A percentile compares a stretch with the other conserved stretches of the same genome.
Conservation (phyloP, 1,139 yeast genomes). For the Meyerozyma athensensis region DNA sequence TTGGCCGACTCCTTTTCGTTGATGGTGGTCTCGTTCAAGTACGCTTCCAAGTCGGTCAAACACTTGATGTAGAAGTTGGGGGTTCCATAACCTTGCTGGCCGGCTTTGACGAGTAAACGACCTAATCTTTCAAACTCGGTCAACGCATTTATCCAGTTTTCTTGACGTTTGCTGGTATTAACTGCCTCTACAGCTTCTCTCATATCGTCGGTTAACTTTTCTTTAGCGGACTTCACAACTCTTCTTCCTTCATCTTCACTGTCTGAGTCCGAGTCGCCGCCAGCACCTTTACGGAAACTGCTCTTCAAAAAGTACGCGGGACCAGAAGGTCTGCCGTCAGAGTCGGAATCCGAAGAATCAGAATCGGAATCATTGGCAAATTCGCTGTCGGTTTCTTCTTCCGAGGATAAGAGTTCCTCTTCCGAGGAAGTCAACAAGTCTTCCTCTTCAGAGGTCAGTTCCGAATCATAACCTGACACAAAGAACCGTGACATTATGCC, state of each 20-base stretch:
- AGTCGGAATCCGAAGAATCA: conserved; percentile 34
- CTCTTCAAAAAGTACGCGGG: conserved; percentile 57
- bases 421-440: conserved; percentile 67
- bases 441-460: conserved; percentile 74
- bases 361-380: conserved; percentile 35
- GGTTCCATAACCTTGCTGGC: conserved; percentile 66
- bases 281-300: conserved; percentile 48
- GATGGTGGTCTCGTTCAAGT: conserved; percentile 51
- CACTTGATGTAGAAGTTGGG: conserved; percentile 71
- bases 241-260: conserved; percentile 67
- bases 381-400: conserved; percentile 44
- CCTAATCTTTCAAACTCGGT: conserved; percentile 75
- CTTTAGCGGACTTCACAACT: conserved; percentile 91
- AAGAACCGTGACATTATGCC: conserved; percentile 68
- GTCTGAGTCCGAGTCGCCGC: conserved; percentile 50
- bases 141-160: conserved; percentile 77
- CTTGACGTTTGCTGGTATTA: conserved; percentile 64
- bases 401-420: conserved; percentile 55
- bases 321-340: conserved; percentile 45
- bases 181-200: conserved; percentile 62
- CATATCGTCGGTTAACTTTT: conserved; percentile 86
- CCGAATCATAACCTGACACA: conserved; percentile 57
- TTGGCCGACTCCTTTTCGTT: conserved; percentile 57
- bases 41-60: conserved; percentile 69
- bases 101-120: conserved; percentile 61